Evolutionary conservation across 495 filamentous ascomycete genomes (phyloP), one percentile per base, ranked within the genome.

Genomic region (Cudoniella acicularis): DNA sequence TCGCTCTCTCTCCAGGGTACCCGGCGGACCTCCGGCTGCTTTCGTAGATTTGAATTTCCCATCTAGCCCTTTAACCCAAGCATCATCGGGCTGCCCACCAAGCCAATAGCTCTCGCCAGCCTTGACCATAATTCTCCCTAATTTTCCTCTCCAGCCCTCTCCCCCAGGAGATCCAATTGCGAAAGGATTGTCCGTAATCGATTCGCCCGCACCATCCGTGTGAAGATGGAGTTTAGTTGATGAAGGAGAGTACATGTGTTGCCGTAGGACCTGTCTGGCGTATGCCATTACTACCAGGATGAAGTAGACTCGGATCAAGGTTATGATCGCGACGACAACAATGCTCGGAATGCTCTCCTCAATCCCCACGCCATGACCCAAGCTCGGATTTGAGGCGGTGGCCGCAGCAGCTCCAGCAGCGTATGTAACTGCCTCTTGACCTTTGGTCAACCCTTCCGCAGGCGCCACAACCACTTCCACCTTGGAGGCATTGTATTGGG

Each of bases 101-200:
- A 93, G 70, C 92, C 91, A 96, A 69, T 93, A 96, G 52, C 75
- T 75, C 60, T 75, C 79, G 18, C 86, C 87, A 18, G 91, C 69
- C 2, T 76, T 71, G 17, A 95, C 78, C 89, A 96, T 87, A 1
- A 75, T 60, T 26, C 91, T 75, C 2, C 90, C 92, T 22, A 91
- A 62, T 69, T 79, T 82, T 20, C 91, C 92, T 67, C 81, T 75
- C 87, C 87, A 90, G 0, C 91, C 91, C 52, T 85, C 78, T 16
- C 91, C 89, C 45, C 87, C 82, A 13, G 84, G 82, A 23, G 79
- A 79, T 47, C 81, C 85, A 21, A 75, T 72, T 0, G 80, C 83
- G 68, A 96, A 96, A 0, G 89, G 87, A 59, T 91, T 86, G 22
- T 85, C 81, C 43, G 84, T 80, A 53, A 79, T 70, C 23, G 74